A percentile compares a stretch with the other conserved stretches of the same genome.
Evolutionary conservation across 2,329 filamentous ascomycete genomes (phyloP).

Genomic region (Colletotrichum trifolii): DNA sequence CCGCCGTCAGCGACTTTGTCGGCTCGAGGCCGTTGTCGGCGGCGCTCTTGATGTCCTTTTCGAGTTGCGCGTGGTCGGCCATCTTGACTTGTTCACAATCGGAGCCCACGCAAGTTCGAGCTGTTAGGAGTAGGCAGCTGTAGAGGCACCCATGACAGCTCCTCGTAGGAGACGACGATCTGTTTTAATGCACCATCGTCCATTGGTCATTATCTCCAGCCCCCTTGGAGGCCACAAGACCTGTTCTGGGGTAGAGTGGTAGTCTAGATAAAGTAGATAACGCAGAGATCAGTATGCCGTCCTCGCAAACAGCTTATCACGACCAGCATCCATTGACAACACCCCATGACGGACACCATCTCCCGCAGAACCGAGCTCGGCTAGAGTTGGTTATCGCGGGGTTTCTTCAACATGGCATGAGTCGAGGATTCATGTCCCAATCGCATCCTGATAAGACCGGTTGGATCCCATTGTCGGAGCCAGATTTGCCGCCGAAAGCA

Average conservation of each 20-base stretch:
- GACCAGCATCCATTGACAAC: background rate
- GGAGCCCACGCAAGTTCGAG: too few species aligned
- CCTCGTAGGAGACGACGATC: background rate
- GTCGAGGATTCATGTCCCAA: background rate
- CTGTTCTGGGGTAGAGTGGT: background rate
- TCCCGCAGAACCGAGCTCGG: constrained; percentile 10
- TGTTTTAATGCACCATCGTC: constrained; percentile 24
- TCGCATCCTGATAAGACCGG: constrained; percentile 19
- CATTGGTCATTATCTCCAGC: constrained; percentile 28
- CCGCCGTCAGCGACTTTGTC: constrained; percentile 30
- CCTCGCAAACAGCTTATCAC: constrained; percentile 9
- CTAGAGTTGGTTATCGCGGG: constrained; percentile 21
- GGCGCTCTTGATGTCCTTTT: constrained; percentile 21
- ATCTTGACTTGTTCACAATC: constrained; percentile 8
- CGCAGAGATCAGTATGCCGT: background rate
- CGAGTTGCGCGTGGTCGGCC: constrained; percentile 6
- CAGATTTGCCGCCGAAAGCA: constrained; percentile 22
- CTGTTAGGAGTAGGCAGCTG: background rate
- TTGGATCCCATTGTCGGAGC: constrained; percentile 3
- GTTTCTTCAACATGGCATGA: constrained; percentile 3
- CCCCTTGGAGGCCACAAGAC: constrained; percentile 12
- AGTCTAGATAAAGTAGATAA: constrained; percentile 23
- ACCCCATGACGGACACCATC: constrained; percentile 9
- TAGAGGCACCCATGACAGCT: background rate
- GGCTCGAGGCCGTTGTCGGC: constrained; percentile 33